Evolutionary conservation across 139 green algal genomes (phyloP).

Genomic region (Auxenochlorella pyrenoidosa): DNA sequence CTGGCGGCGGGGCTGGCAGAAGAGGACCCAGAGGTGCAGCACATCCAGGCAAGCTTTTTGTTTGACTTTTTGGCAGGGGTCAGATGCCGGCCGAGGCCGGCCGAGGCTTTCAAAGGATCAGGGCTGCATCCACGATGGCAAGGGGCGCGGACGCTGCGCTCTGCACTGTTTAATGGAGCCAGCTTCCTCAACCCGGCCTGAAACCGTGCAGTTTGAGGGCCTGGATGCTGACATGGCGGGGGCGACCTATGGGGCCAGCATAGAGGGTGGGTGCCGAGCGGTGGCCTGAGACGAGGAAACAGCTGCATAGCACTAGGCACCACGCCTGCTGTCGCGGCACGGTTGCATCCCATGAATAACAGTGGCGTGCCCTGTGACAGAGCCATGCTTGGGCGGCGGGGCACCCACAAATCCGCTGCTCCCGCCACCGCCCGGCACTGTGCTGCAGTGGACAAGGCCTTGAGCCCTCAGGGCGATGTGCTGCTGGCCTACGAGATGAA

Average conservation of each 20-base stretch:
- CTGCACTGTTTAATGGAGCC: too few species aligned
- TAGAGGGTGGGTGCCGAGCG: slow-evolving; percentile 37
- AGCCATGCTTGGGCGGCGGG: too few species aligned
- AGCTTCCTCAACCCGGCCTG: not conserved
- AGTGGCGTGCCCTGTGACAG: too few species aligned
- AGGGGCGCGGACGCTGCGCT: too few species aligned
- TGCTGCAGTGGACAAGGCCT: slow-evolving; percentile 60
- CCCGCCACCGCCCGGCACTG: not conserved
- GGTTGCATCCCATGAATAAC: too few species aligned
- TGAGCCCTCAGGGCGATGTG: slow-evolving; percentile 67
- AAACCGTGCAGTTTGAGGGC: slow-evolving; percentile 71
- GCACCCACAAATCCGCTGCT: too few species aligned
- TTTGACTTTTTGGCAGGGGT: not conserved
- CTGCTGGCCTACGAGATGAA: slow-evolving; percentile 97
- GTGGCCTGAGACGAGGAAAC: too few species aligned
- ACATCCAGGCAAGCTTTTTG: slow-evolving; percentile 79
- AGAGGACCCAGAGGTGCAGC: slow-evolving; percentile 43
- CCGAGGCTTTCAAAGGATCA: too few species aligned
- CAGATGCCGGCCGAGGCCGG: too few species aligned
- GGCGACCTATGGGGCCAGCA: slow-evolving; percentile 72
- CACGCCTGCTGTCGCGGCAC: too few species aligned
- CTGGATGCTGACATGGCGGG: slow-evolving; percentile 64
- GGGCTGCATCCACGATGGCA: too few species aligned
- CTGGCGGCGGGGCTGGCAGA: slow-evolving; percentile 56
- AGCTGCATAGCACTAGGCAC: too few species aligned